phyloP scores from a whole-genome alignment of 768 basidiomycete genomes.

The Lactarius pseudohatsudake region DNA sequence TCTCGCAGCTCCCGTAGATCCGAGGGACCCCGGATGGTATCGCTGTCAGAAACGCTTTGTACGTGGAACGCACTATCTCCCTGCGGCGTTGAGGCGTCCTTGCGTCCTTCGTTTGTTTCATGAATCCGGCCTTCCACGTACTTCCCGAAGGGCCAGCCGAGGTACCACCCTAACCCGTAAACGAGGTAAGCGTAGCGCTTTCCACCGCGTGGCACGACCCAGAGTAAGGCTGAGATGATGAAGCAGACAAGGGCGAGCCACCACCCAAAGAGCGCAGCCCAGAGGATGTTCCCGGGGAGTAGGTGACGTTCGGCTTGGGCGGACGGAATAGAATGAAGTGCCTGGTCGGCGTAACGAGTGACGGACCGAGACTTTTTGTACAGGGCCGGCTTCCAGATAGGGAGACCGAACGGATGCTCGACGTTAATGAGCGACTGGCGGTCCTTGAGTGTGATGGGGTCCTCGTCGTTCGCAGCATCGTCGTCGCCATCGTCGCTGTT shows the following conservation, averaged over 20 bases:
- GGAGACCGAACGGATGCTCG: conserved; percentile 97
- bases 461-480: conserved; percentile 51
- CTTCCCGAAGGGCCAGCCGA: conserved; percentile 98
- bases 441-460: conserved; percentile 90
- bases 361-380: conserved; percentile 98
- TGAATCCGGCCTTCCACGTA: conserved; percentile 85
- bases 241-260: conserved; percentile 82
- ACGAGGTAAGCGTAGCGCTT: conserved; percentile 81
- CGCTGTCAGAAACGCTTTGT: conserved; percentile 36
- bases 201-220: conserved; percentile 76
- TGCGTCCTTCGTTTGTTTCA: conserved; percentile 37
- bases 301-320: conserved; percentile 92
- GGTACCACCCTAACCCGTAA: conserved; percentile 93
- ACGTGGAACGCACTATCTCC: conserved; percentile 33
- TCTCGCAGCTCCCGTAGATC: conserved; percentile 14
- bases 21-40: conserved; percentile 39
- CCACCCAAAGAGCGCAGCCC: conserved; percentile 90
- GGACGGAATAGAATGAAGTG: conserved; percentile 88
- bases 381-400: conserved; percentile 98
- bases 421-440: conserved; percentile 98
- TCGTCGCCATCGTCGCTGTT: conserved; percentile 44
- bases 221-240: conserved; percentile 63
- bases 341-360: conserved; percentile 93
- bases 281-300: conserved; percentile 91
- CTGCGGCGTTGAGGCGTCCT: conserved; percentile 40